These are phyloP conservation scores for Malus sylvestris DNA, from an alignment of 306 rosid genomes.

Conservation along the genomic window DNA sequence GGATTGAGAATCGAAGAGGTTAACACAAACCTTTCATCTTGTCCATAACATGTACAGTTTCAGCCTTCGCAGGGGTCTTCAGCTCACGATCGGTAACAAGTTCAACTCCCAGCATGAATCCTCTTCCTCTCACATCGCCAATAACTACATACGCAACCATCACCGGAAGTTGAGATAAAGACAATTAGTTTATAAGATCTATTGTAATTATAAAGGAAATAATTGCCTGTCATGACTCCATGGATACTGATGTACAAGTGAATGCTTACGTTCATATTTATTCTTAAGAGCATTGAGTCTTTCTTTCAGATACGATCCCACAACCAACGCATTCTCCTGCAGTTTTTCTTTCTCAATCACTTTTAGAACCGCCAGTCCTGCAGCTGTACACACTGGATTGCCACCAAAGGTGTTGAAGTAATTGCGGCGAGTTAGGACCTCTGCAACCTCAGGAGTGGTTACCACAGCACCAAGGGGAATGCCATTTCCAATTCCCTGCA, in stretches of 20 bases:
- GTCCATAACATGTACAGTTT: slow-evolving; percentile 63
- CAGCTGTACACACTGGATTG: slow-evolving; percentile 87
- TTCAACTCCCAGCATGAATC: slow-evolving; percentile 87
- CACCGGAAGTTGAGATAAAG: neutral
- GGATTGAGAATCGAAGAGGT: neutral
- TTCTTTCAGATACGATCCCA: slow-evolving; percentile 68
- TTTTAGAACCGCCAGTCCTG: slow-evolving; percentile 79
- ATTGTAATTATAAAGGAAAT: neutral
- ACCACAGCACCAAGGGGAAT: slow-evolving; percentile 95
- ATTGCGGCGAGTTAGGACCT: slow-evolving; percentile 62
- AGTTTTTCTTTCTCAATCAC: slow-evolving; percentile 90
- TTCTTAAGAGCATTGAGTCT: slow-evolving; percentile 55
- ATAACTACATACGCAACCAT: slow-evolving; percentile 40
- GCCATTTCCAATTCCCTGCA: slow-evolving; percentile 94
- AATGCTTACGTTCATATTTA: slow-evolving; percentile 63
- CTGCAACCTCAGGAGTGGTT: slow-evolving; percentile 85
- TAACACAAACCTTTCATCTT: slow-evolving; percentile 63
- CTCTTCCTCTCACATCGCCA: slow-evolving; percentile 90
- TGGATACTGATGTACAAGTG: neutral
- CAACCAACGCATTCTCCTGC: slow-evolving; percentile 67
- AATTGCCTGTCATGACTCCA: neutral
- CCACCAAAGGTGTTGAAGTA: slow-evolving; percentile 96
- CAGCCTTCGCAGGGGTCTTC: slow-evolving; percentile 83
- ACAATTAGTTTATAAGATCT: neutral
- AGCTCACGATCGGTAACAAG: slow-evolving; percentile 65